Base-by-base conservation (phyloP, 768 basidiomycete genomes). In the Mycena sanguinolenta region DNA sequence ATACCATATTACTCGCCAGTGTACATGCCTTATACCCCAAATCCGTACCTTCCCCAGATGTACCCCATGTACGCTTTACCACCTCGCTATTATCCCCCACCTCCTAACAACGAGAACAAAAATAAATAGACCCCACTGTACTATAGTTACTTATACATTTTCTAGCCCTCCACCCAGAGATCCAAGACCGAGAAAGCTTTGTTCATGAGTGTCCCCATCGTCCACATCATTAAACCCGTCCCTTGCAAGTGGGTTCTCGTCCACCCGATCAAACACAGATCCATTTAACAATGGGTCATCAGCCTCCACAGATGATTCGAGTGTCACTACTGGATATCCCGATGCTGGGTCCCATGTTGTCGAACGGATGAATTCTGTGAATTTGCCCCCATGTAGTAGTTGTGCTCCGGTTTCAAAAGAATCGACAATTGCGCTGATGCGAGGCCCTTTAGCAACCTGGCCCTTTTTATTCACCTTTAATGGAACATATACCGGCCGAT, bases 321-420 rank as follows among this genome's bases (percentile, higher is more conserved):
- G 39, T 8, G 39, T 32, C 32, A 4, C 54, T 3, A 65, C 63
- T 9, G 63, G 63, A 30, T 55, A 65, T 57, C 63, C 54, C 36
- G 63, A 54, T 28, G 67, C 75, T 16, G 77, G 74, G 64, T 79
- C 76, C 42, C 59, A 78, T 0, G 75, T 72, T 1, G 77, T 78
- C n/a, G 38, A 14, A 16, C 62, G 39, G 8, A 76, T 58, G 62
- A 75, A 79, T 12, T 78, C 74, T 0, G 25, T n/a, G 52, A 75
- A 78, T 52, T 79, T 79, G 8, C 63, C 53, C 7, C 69, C 54
- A 12, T 73, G 46, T 74, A 72, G 75, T 16, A 59, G 32, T 17
- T 73, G 65, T 0, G 74, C 70, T 0, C 77, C 78, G 25, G 17
- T 55, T 0, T 70, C 76, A 1, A 66, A 23, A 0, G 72, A 46